Evolutionary conservation across 805 yeast species (phyloP).

Genomic region (Brettanomyces bruxellensis): DNA sequence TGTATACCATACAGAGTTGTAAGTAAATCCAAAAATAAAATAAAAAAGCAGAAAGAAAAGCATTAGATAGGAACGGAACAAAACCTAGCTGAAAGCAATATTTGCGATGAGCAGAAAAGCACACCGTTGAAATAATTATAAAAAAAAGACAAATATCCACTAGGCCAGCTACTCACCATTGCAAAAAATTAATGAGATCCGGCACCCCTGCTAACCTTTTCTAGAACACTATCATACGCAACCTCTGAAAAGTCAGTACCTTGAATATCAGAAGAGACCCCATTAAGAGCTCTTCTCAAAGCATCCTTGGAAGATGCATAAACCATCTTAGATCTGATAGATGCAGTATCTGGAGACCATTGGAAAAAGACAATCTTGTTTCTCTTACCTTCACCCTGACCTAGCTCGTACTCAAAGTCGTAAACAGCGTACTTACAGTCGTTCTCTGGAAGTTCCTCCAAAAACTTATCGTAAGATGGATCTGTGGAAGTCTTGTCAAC

Average conservation of each 20-base stretch:
- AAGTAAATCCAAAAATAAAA: too few relatives aligned
- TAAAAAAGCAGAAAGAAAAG: too few relatives aligned
- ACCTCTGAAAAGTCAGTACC: slow-evolving; percentile 98
- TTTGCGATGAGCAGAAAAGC: too few relatives aligned
- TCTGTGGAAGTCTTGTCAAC: slow-evolving; percentile 79
- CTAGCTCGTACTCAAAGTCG: slow-evolving; percentile 91
- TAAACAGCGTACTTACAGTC: slow-evolving; percentile 95
- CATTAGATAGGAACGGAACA: too few relatives aligned
- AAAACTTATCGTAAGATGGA: slow-evolving; percentile 71
- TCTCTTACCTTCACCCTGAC: slow-evolving; percentile 87
- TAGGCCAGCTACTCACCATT: background rate
- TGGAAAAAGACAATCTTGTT: slow-evolving; percentile 63
- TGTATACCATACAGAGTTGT: too few relatives aligned
- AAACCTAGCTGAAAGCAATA: too few relatives aligned
- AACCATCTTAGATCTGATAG: slow-evolving; percentile 92
- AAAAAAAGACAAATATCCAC: too few relatives aligned
- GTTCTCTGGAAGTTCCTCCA: slow-evolving; percentile 86
- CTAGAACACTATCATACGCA: slow-evolving; percentile 86
- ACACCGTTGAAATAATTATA: too few relatives aligned
- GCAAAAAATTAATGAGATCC: slow-evolving; percentile 37
- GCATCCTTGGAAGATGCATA: slow-evolving; percentile 98
- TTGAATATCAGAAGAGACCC: slow-evolving; percentile 89
- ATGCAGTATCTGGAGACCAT: slow-evolving; percentile 98
- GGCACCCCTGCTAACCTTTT: slow-evolving; percentile 78
- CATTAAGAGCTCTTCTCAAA: slow-evolving; percentile 92